Base-by-base conservation (phyloP, 306 rosid genomes). In the Myrica gale region DNA sequence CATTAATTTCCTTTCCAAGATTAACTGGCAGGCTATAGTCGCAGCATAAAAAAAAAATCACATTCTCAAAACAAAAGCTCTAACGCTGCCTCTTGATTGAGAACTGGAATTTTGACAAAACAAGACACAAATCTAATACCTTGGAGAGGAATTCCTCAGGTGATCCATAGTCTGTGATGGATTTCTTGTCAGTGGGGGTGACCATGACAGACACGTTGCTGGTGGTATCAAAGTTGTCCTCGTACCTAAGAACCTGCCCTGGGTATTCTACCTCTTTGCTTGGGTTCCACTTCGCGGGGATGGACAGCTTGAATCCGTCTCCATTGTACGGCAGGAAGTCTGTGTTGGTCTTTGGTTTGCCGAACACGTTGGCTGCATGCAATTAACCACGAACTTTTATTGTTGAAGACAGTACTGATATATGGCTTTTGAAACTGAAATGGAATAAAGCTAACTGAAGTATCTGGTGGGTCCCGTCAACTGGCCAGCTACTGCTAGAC, bases 291-390 rank as follows among this genome's bases (percentile, higher is more conserved):
- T 95, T 95, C 48, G 99, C 32, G 16, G 99, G 99, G 75, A 95
- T 74, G 4, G 86, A 83, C 68, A 95, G 20, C 85, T 85, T 92
- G 94, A 95, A 95, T 48, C 99, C 99, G 51, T 85, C 60, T 75
- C 99, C 99, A 71, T 81, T 68, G 85, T 88, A 92, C 44, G 97
- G 80, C 76, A 82, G 10, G 84, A 87, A 95, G 47, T 95, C 99
- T 48, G 99, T 95, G 90, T 89, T 69, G 60, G 76, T 63, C 86
- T 95, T 95, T 37, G 99, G 99, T 90, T 92, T 92, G 68, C 99
- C 99, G 82, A 95, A 95, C 48, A 95, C 90, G 84, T 95, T 95
- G 55, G 99, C 99, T 95, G 90, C 90, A 86, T 95, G 89, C 89
- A 86, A 79, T 46, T 9, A 71, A 68, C 6, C 84, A 68, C 70